Base-by-base conservation (phyloP, 1,139 yeast genomes). In the Magnusiomyces paraingens region DNA sequence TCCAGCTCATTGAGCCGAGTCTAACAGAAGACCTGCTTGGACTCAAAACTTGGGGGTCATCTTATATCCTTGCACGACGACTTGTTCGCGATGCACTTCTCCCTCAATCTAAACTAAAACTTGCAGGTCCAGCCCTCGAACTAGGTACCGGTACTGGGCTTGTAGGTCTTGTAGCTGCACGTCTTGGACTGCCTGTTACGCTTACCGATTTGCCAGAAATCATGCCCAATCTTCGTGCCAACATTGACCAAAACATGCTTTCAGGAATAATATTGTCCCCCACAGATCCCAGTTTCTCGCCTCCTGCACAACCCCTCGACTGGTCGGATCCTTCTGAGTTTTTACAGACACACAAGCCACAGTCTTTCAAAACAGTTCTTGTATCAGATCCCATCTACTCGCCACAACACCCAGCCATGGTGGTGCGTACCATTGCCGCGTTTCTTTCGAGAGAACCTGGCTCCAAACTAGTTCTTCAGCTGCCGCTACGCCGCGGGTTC, bases 121-220 rank as follows among this genome's bases (percentile, higher is more conserved):
- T 77, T 48, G 43, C 57, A 47, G 73, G 73, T 8, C 76, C 80
- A 0, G 77, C 88, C 0, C 69, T 93, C 14, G 99, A 93, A 64
- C 72, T 93, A 22, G 99, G 99, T 0, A 77, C 98, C 0, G 99
- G 99, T 0, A 93, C 99, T 0, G 99, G 99, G 0, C 72, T 93
- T 21, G 86, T 85, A 1, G 97, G 98, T 0, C 84, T 93, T 46
- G 65, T 65, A 8, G 77, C 86, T 55, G 77, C 79, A 1, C 59
- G 73, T 15, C 66, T 78, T 42, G 87, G 82, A 1, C 76, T 71
- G 59, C 64, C 72, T 0, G 76, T 89, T 0, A 70, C 73, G 15
- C 68, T 89, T 40, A 90, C 99, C 0, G 99, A 93, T 67, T 70
- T 93, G 50, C 81, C 83, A 0, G 94, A 83, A 55, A 91, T 93